These are phyloP conservation scores for Endotrypanum monterogeii DNA, from an alignment of 208 protist genomes.

Conservation along the genomic window DNA sequence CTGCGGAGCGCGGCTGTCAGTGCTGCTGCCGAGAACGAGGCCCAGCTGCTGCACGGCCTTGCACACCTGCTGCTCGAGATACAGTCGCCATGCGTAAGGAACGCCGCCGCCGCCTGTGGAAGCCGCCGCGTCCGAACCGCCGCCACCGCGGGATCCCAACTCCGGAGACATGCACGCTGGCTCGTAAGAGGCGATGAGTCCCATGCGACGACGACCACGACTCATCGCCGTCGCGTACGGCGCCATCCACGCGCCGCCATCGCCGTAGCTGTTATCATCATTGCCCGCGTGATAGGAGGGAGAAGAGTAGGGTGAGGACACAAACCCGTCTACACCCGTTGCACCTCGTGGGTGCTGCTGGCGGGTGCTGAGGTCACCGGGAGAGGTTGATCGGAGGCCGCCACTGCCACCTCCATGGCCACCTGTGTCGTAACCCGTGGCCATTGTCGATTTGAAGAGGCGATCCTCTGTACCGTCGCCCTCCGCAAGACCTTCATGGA, in stretches of 20 bases:
- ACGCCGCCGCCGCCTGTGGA: constrained; percentile 6
- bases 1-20: not conserved
- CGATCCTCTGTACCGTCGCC: constrained; percentile 28
- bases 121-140: not conserved
- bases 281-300: not conserved
- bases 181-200: constrained; percentile 69
- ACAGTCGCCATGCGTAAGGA: constrained; percentile 27
- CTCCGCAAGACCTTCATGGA: constrained; percentile 53
- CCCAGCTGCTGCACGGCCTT: constrained; percentile 36
- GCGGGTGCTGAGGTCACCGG: not conserved
- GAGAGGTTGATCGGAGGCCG: not conserved
- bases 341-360: constrained; percentile 27
- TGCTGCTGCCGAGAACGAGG: constrained; percentile 18
- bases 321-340: not conserved
- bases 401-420: not conserved
- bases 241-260: constrained; percentile 10
- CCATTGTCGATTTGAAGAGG: constrained; percentile 14
- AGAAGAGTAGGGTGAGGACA: not conserved
- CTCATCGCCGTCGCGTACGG: constrained; percentile 52
- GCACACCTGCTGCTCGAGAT: constrained; percentile 42
- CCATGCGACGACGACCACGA: constrained; percentile 48
- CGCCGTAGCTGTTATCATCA: not conserved
- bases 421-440: not conserved
- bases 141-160: not conserved
- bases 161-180: constrained; percentile 10